phyloP scores from a whole-genome alignment of 2,329 filamentous ascomycete genomes.

The Fusarium humuli region DNA sequence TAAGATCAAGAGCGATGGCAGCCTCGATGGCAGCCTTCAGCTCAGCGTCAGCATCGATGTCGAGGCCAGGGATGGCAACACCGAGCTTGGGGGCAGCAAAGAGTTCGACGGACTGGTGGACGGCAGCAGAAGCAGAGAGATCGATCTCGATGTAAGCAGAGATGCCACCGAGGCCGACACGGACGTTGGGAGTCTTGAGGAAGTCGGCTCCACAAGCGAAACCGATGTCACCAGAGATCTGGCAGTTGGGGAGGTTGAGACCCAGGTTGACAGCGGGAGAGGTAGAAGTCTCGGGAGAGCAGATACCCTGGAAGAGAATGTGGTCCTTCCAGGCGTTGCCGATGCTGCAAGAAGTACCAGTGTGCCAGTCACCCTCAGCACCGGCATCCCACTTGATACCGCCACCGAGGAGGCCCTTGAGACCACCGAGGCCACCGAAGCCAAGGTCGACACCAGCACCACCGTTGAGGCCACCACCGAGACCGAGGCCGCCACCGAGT shows the following conservation, averaged over 20 bases:
- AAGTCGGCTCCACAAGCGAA: slow-evolving; percentile 58
- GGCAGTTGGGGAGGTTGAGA: slow-evolving; percentile 47
- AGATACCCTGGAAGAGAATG: slow-evolving; percentile 36
- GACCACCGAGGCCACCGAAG: slow-evolving; percentile 5
- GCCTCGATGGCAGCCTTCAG: slow-evolving; percentile 62
- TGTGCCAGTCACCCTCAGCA: slow-evolving; percentile 13
- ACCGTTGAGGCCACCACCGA: not conserved
- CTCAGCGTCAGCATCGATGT: slow-evolving; percentile 49
- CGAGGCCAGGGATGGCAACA: slow-evolving; percentile 57
- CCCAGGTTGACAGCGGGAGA: slow-evolving; percentile 41
- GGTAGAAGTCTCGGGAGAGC: slow-evolving; percentile 32
- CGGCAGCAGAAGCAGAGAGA: slow-evolving; percentile 57
- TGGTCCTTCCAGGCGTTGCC: slow-evolving; percentile 31
- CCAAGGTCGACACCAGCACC: slow-evolving; percentile 3
- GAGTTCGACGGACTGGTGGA: slow-evolving; percentile 64
- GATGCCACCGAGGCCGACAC: slow-evolving; percentile 61
- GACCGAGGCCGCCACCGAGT: not conserved
- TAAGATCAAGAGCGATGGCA: slow-evolving; percentile 63
- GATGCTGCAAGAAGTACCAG: slow-evolving; percentile 32
- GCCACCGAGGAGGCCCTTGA: slow-evolving; percentile 12
- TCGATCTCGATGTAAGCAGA: slow-evolving; percentile 65
- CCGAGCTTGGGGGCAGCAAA: slow-evolving; percentile 54
- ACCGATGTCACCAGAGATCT: slow-evolving; percentile 60
- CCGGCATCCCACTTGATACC: slow-evolving; percentile 18
- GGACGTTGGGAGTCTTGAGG: slow-evolving; percentile 54